Conservation (phyloP, 2,329 filamentous ascomycete species). For the Exophiala alcalophila region DNA sequence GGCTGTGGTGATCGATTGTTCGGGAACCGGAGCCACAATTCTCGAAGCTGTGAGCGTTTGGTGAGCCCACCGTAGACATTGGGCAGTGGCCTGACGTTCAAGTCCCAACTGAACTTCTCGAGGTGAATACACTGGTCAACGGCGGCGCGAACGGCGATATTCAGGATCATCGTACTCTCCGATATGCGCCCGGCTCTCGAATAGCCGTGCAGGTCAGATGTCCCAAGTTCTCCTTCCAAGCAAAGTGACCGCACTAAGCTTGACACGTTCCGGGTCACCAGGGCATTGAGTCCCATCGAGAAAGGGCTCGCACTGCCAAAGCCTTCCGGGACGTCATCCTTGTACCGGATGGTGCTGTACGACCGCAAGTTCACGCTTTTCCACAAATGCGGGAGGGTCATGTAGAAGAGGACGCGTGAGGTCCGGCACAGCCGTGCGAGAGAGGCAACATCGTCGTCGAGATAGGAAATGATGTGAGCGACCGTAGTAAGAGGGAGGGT, state of each 20-base stretch:
- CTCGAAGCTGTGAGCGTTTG: slow-evolving; percentile 49
- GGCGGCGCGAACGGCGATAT: slow-evolving; percentile 57
- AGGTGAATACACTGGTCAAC: slow-evolving; percentile 58
- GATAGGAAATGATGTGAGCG: slow-evolving; percentile 54
- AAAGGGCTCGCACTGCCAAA: slow-evolving; percentile 63
- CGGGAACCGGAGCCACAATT: slow-evolving; percentile 56
- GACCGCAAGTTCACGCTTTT: slow-evolving; percentile 55
- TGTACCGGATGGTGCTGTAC: slow-evolving; percentile 58
- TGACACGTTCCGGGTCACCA: slow-evolving; percentile 56
- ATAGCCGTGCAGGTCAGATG: slow-evolving; percentile 57
- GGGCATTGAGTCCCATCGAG: slow-evolving; percentile 60
- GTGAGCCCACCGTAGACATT: slow-evolving; percentile 58
- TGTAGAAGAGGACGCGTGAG: slow-evolving; percentile 62
- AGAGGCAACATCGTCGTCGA: slow-evolving; percentile 58
- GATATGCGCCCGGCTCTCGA: slow-evolving; percentile 57
- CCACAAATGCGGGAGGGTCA: slow-evolving; percentile 62
- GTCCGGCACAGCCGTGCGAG: slow-evolving; percentile 59
- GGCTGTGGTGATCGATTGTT: slow-evolving; percentile 56
- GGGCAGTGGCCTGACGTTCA: slow-evolving; percentile 59
- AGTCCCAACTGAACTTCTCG: slow-evolving; percentile 58
- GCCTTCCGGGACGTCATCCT: slow-evolving; percentile 56
- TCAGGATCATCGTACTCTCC: slow-evolving; percentile 64
- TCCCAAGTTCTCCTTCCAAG: slow-evolving; percentile 53
- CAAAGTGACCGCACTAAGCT: slow-evolving; percentile 53
- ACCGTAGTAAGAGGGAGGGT: slow-evolving; percentile 57